phyloP scores from a whole-genome alignment of 2,329 filamentous ascomycete genomes.

The Gnomoniopsis sp. region DNA sequence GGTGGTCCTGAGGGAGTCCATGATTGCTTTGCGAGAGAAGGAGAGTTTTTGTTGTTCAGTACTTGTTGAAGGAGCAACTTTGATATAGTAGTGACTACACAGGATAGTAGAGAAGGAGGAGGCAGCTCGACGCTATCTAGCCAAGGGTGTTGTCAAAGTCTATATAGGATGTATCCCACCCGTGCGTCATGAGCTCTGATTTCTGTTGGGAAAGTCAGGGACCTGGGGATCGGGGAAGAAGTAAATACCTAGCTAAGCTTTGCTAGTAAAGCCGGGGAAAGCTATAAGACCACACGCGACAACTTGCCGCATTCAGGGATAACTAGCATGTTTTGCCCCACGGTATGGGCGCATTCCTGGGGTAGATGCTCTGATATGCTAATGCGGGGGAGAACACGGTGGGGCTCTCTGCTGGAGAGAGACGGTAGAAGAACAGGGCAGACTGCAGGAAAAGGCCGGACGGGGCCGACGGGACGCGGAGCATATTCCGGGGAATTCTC shows the following conservation, averaged over 20 bases:
- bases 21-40: neutral
- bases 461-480: too few species aligned
- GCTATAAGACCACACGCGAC: conserved; percentile 11
- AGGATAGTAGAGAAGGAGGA: neutral
- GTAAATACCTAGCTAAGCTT: neutral
- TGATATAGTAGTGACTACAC: neutral
- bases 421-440: too few species aligned
- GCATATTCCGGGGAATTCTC: too few species aligned
- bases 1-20: conserved; percentile 17
- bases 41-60: neutral
- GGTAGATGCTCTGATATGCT: conserved; percentile 5
- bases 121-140: neutral
- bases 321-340: neutral
- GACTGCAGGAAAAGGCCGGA: too few species aligned
- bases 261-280: neutral
- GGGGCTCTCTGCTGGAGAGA: neutral
- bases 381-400: neutral
- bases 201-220: conserved; percentile 12
- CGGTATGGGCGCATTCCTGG: neutral
- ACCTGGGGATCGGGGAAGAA: neutral
- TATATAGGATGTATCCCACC: neutral
- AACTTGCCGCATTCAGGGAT: conserved; percentile 8
- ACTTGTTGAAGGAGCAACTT: neutral
- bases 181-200: conserved; percentile 1
- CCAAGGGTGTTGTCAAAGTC: too few species aligned